These are phyloP conservation scores for Amanita rubescens DNA, from an alignment of 768 basidiomycete genomes.

Conservation along the genomic window DNA sequence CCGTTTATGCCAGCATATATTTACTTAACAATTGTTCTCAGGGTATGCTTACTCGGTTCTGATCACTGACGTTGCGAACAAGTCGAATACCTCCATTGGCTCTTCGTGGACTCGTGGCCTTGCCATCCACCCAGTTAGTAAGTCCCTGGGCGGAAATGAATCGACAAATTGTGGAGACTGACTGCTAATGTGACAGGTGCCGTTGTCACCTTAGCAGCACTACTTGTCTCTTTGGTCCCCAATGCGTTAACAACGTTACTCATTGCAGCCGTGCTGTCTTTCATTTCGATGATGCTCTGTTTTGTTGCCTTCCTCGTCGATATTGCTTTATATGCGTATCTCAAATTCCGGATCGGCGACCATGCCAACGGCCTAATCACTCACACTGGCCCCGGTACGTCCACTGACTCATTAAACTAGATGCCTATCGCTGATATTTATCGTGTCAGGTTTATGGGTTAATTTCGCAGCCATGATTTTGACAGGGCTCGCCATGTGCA, in stretches of 20 bases:
- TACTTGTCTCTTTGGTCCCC: slow-evolving; percentile 53
- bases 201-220: slow-evolving; percentile 55
- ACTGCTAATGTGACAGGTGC: slow-evolving; percentile 25
- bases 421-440: neutral
- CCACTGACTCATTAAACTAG: neutral
- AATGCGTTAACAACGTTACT: slow-evolving; percentile 52
- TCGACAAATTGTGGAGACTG: neutral
- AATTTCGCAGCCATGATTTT: slow-evolving; percentile 62
- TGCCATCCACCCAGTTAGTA: slow-evolving; percentile 70
- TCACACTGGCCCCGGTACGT: slow-evolving; percentile 54
- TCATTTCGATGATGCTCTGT: slow-evolving; percentile 62
- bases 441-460: slow-evolving; percentile 59
- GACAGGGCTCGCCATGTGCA: slow-evolving; percentile 55
- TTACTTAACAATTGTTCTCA: slow-evolving; percentile 15
- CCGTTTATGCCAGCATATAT: neutral
- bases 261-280: slow-evolving; percentile 57
- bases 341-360: slow-evolving; percentile 49
- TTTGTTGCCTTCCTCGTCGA: slow-evolving; percentile 73
- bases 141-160: slow-evolving; percentile 17
- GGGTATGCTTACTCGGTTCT: slow-evolving; percentile 51
- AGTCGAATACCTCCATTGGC: slow-evolving; percentile 34
- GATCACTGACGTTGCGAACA: slow-evolving; percentile 26
- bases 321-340: slow-evolving; percentile 60
- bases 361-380: slow-evolving; percentile 42
- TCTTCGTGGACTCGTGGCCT: slow-evolving; percentile 68